Base-by-base conservation (phyloP, 2,329 filamentous ascomycete species). In the Fusarium domesticum region DNA sequence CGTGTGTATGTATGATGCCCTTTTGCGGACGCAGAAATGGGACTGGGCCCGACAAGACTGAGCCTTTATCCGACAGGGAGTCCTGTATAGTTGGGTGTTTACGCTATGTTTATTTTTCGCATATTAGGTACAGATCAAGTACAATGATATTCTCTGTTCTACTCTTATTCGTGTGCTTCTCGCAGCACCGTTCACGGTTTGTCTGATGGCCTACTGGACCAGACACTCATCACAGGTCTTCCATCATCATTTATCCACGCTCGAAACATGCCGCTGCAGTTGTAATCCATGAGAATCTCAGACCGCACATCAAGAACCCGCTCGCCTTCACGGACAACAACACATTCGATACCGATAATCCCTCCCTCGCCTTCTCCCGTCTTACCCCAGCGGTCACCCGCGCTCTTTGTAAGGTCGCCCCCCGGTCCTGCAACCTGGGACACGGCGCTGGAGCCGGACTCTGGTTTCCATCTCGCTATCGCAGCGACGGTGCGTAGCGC, bases 251-350 rank as follows among this genome's bases (percentile, higher is more conserved):
- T 78, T 16, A 87, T 70, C 77, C 85, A 92, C 1, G 88, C 89
- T 16, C 89, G 77, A 61, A 90, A 93, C 87, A 96, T 91, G 0
- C 90, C 90, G 5, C 84, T 86, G 56, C 87, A 93, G 62, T 96
- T 95, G 63, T 84, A 90, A 57, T 91, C 87, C 63, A 83, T 85
- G 14, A 91, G 69, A 6, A 95, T 74, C 39, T 77, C 72, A 2
- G 70, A 71, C 12, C 69, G 59, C 2, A 66, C 63, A 2, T 68
- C 67, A 2, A 76, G 61, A 5, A 72, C 57, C n/a, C 54, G 53
- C 0, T 74, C 73, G n/a, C 69, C 57, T 47, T 77, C 70, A 3
- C 66, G 61, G 10, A 75, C 69, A 2, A 78, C 66, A 0, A 72
- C 72, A 17, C 78, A 65, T 59, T 90, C 85, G 35, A 91, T 86